phyloP scores from a whole-genome alignment of 352 stramenopile genomes.

The Phytophthora citrophthora region DNA sequence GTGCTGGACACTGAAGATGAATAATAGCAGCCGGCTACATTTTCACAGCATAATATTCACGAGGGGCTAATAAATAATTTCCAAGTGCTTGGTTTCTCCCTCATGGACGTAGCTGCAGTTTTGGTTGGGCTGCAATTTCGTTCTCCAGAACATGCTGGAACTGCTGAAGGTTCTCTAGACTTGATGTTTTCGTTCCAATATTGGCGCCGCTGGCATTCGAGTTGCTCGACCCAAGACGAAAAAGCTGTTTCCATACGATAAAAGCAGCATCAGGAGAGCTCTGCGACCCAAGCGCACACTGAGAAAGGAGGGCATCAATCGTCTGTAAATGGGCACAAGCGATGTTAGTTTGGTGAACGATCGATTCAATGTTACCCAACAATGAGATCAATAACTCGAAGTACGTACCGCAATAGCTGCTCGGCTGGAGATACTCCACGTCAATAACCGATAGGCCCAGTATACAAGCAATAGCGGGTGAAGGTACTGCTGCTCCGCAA shows the following conservation, averaged over 20 bases:
- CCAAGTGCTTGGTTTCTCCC: slow-evolving; percentile 19
- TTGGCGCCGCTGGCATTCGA: background rate
- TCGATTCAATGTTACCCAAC: no score
- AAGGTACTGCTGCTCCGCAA: slow-evolving; percentile 63
- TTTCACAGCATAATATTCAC: slow-evolving; percentile 17
- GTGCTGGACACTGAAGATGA: slow-evolving; percentile 57
- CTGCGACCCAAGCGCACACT: slow-evolving; percentile 58
- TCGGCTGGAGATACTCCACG: slow-evolving; percentile 69
- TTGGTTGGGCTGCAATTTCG: slow-evolving; percentile 61
- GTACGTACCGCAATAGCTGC: slow-evolving; percentile 60
- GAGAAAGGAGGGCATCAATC: slow-evolving; percentile 66
- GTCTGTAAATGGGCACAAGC: slow-evolving; percentile 38
- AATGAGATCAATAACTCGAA: background rate
- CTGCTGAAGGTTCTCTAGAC: slow-evolving; percentile 21
- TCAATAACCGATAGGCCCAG: slow-evolving; percentile 70
- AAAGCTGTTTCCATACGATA: slow-evolving; percentile 68
- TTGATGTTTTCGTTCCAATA: slow-evolving; percentile 21
- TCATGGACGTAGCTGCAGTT: slow-evolving; percentile 53
- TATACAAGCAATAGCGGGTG: slow-evolving; percentile 71
- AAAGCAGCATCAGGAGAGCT: slow-evolving; percentile 61
- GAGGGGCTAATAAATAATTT: slow-evolving; percentile 31
- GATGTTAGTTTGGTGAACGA: no score
- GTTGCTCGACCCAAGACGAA: slow-evolving; percentile 43
- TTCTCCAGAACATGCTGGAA: slow-evolving; percentile 53
- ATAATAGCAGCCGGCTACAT: slow-evolving; percentile 4